phyloP scores from a whole-genome alignment of 208 protist species.

The Acanthamoeba divionensis region DNA sequence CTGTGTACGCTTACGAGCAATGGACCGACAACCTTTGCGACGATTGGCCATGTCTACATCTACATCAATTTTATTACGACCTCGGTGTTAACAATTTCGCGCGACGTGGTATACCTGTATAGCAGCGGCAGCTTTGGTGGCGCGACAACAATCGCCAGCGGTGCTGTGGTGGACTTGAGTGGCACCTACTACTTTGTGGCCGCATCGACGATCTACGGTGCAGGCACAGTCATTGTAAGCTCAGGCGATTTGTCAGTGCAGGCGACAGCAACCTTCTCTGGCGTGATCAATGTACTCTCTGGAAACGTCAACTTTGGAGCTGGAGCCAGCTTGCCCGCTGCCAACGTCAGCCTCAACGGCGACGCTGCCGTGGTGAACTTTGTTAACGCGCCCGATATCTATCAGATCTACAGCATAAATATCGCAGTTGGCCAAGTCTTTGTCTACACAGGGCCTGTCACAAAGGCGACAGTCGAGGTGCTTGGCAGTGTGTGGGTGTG shows the following conservation, averaged over 20 bases:
- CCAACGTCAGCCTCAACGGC: background rate
- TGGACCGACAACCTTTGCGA: background rate
- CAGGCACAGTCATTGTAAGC: background rate
- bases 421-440: constrained; percentile 3
- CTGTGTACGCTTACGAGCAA: constrained; percentile 48
- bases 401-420: too few species aligned
- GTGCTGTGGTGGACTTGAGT: constrained; percentile 10
- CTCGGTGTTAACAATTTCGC: too few species aligned
- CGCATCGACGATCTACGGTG: background rate
- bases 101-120: too few species aligned
- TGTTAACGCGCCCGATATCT: too few species aligned
- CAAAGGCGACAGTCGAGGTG: too few species aligned
- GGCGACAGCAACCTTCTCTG: background rate
- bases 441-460: too few species aligned
- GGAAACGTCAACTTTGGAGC: background rate
- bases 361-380: constrained; percentile 4
- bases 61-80: too few species aligned
- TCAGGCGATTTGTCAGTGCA: background rate
- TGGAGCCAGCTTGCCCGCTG: background rate
- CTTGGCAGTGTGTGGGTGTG: background rate
- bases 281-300: background rate
- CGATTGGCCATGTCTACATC: too few species aligned
- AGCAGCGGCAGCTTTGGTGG: too few species aligned
- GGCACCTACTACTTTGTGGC: background rate
- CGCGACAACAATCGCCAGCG: too few species aligned